phyloP scores from a whole-genome alignment of 495 filamentous ascomycete genomes.

The Chaetomium cochliodes region DNA sequence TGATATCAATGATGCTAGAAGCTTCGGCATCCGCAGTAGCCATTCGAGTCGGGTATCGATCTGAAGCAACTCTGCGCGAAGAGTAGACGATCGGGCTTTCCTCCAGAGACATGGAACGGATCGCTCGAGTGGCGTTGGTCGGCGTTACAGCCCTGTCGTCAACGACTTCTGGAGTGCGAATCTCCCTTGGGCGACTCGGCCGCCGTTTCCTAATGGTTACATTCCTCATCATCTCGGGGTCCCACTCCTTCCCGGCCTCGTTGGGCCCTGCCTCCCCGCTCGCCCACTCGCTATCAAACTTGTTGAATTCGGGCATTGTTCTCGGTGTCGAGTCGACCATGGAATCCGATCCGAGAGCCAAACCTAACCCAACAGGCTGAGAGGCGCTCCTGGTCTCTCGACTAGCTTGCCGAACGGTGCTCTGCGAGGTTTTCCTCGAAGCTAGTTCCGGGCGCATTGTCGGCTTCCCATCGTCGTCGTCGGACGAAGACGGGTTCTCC shows the following conservation, averaged over 20 bases:
- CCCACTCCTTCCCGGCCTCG: conserved; percentile 55
- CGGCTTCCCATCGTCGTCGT: conserved; percentile 51
- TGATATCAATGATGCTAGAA: conserved; percentile 47
- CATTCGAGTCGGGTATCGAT: conserved; percentile 26
- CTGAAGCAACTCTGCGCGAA: conserved; percentile 38
- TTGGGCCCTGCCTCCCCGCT: conserved; percentile 22
- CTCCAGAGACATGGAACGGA: conserved; percentile 49
- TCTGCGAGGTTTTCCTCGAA: conserved; percentile 46
- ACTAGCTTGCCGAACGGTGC: conserved; percentile 41
- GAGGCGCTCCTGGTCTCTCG: conserved; percentile 31
- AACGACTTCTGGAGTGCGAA: conserved; percentile 41
- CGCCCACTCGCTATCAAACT: conserved; percentile 53
- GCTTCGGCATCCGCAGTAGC: conserved; percentile 43
- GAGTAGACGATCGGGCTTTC: conserved; percentile 47
- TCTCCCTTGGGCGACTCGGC: conserved; percentile 34
- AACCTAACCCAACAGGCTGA: conserved; percentile 43
- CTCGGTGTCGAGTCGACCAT: conserved; percentile 41
- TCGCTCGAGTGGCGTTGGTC: conserved; percentile 50
- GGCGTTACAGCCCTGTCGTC: conserved; percentile 50
- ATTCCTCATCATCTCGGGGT: conserved; percentile 56
- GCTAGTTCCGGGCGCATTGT: conserved; percentile 50
- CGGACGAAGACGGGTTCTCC: conserved; percentile 60
- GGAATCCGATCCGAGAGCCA: conserved; percentile 37
- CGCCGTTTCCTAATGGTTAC: conserved; percentile 54
- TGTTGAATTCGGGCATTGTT: conserved; percentile 43